These are phyloP conservation scores for Arthrobotrys conoides DNA, from an alignment of 2,329 filamentous ascomycete genomes.

Conservation along the genomic window DNA sequence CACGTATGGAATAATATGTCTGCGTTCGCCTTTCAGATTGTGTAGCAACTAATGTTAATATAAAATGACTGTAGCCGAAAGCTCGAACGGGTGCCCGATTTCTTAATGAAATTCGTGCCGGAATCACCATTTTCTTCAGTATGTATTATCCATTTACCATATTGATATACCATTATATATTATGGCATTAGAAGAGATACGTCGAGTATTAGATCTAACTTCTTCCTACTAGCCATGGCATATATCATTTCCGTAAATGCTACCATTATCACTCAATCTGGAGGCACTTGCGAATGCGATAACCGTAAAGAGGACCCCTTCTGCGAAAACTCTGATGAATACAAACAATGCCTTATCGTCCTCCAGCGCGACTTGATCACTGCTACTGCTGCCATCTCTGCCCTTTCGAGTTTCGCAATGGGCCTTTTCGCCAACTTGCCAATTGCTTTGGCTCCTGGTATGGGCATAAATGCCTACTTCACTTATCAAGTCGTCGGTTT, in stretches of 20 bases:
- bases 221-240: conserved; percentile 74
- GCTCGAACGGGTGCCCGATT: conserved; percentile 83
- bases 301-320: conserved; percentile 19
- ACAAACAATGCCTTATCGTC: conserved; percentile 75
- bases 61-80: conserved; percentile 71
- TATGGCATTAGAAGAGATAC: neutral
- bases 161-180: neutral
- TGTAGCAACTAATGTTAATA: conserved; percentile 7
- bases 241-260: conserved; percentile 77
- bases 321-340: conserved; percentile 67
- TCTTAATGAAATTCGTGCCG: conserved; percentile 86
- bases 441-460: conserved; percentile 79
- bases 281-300: conserved; percentile 50
- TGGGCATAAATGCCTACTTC: conserved; percentile 91
- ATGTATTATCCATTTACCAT: conserved; percentile 5
- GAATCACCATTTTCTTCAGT: conserved; percentile 75
- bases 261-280: conserved; percentile 51
- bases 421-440: conserved; percentile 85
- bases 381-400: conserved; percentile 85
- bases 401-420: conserved; percentile 85
- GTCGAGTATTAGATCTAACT: neutral
- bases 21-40: neutral
- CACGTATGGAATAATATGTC: conserved; percentile 69
- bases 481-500: conserved; percentile 82
- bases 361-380: conserved; percentile 85